Base-by-base conservation (phyloP, 1,284 basidiomycete species). In the Trichosporon coremiiforme region DNA sequence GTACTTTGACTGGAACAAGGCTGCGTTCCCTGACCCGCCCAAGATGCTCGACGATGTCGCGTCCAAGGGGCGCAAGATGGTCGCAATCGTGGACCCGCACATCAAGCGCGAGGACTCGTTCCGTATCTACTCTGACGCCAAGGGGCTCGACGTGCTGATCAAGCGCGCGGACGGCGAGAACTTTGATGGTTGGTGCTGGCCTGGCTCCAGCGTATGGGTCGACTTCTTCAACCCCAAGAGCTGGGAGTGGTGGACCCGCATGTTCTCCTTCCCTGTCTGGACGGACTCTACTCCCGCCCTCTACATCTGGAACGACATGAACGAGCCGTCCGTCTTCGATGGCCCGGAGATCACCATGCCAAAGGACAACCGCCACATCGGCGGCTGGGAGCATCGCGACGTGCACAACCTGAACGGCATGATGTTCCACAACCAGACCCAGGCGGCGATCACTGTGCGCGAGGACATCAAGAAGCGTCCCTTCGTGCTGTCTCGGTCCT, bases 301-400 rank as follows among this genome's bases (percentile, higher is more conserved):
- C 10, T 91, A 90, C 79, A 92, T 98, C 72, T 98, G 95, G 95
- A 98, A 98, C 83, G 96, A 99, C 82, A 99, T 99, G 96, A 98
- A 98, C 80, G 96, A 98, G 92, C 96, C 96, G 0, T 91, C 95
- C 4, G 90, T 99, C 29, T 99, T 99, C 86, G 96, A 98, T 76
- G 97, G 96, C 0, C 97, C 96, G 2, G 97, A 99, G 81, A 96
- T 99, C 78, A 94, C 94, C 13, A 94, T 98, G 90, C 94, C 93
- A 12, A 93, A 92, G 80, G 97, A 99, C 77, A 93, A 91, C 71
- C 83, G 97, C 45, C 96, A 99, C 78, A 91, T 90, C 50, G 94
- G 94, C 22, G 83, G 83, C 7, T 99, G 96, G 96, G 96, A 99
- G 81, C 95, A 99, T 79, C 90, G 96, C 60, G 96, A 99, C 79